These are phyloP conservation scores for Sapria himalayana DNA, from an alignment of 345 rosid species.

Conservation along the genomic window DNA sequence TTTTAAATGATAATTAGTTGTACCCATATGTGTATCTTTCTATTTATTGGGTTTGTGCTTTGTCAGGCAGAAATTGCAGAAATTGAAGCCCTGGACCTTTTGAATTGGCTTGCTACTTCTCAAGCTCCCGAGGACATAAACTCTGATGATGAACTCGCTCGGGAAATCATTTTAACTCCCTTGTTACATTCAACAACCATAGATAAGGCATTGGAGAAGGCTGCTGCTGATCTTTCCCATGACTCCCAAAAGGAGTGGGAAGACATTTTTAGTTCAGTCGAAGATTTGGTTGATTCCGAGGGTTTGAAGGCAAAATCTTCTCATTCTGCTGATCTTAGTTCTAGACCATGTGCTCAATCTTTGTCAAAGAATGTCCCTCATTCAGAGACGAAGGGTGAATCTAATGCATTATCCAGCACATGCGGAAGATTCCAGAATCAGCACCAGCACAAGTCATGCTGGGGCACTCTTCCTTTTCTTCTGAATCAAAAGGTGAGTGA, in stretches of 20 bases:
- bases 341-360: slow-evolving; percentile 13
- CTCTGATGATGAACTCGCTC: slow-evolving; percentile 82
- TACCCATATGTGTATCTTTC: too few species aligned
- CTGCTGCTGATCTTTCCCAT: slow-evolving; percentile 48
- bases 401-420: slow-evolving; percentile 12
- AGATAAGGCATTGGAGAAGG: slow-evolving; percentile 59
- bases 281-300: slow-evolving; percentile 23
- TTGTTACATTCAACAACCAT: slow-evolving; percentile 44
- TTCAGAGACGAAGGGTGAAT: slow-evolving; percentile 19
- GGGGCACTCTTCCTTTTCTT: slow-evolving; percentile 57
- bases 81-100: slow-evolving; percentile 51
- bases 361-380: slow-evolving; percentile 19
- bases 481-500: slow-evolving; percentile 13
- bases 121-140: slow-evolving; percentile 83
- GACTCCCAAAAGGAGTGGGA: slow-evolving; percentile 88
- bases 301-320: slow-evolving; percentile 19
- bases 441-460: slow-evolving; percentile 16
- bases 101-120: slow-evolving; percentile 80
- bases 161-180: slow-evolving; percentile 65
- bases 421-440: too few species aligned
- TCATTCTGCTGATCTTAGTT: slow-evolving; percentile 10
- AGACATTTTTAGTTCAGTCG: slow-evolving; percentile 86
- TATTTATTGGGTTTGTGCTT: too few species aligned
- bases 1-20: too few species aligned
- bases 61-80: slow-evolving; percentile 49